Evolutionary conservation across 768 basidiomycete species (phyloP).

Genomic region (Lepiota brunneoincarnata): DNA sequence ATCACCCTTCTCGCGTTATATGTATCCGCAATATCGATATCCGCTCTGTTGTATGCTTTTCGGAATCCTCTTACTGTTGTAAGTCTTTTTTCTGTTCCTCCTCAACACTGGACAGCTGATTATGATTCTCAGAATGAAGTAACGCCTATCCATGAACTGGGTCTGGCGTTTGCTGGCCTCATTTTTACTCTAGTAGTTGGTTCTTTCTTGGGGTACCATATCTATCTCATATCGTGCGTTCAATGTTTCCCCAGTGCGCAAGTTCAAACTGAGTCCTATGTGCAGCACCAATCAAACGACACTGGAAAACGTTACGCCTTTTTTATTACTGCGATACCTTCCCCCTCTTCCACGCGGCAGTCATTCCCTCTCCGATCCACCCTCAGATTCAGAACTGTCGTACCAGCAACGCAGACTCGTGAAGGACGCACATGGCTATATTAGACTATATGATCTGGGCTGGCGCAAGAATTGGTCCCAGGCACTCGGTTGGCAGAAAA

Average conservation of each 20-base stretch:
- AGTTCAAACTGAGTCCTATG: not conserved
- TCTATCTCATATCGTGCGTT: constrained; percentile 56
- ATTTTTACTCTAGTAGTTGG: constrained; percentile 67
- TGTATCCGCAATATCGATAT: constrained; percentile 48
- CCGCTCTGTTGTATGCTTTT: constrained; percentile 65
- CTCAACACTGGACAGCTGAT: not conserved
- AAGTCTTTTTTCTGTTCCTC: constrained; percentile 21
- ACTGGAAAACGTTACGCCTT: constrained; percentile 72
- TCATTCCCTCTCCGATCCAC: constrained; percentile 61
- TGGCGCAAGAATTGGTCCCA: constrained; percentile 70
- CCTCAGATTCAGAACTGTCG: constrained; percentile 69
- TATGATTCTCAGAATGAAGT: constrained; percentile 45
- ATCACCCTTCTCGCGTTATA: constrained; percentile 64
- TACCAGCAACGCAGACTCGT: constrained; percentile 64
- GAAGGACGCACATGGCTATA: constrained; percentile 54
- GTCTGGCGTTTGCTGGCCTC: constrained; percentile 56
- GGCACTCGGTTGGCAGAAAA: constrained; percentile 58
- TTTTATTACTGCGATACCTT: constrained; percentile 67
- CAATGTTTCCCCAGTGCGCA: not conserved
- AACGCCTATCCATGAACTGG: constrained; percentile 70
- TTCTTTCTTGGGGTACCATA: constrained; percentile 72
- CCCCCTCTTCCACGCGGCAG: constrained; percentile 56
- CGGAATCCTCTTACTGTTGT: constrained; percentile 61
- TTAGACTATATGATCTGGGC: constrained; percentile 72
- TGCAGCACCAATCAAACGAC: constrained; percentile 85